Percentiles rank a stretch among this genome's conserved stretches.
phyloP scores from a whole-genome alignment of 129 eudicot genomes.

The Tanacetum coccineum region DNA sequence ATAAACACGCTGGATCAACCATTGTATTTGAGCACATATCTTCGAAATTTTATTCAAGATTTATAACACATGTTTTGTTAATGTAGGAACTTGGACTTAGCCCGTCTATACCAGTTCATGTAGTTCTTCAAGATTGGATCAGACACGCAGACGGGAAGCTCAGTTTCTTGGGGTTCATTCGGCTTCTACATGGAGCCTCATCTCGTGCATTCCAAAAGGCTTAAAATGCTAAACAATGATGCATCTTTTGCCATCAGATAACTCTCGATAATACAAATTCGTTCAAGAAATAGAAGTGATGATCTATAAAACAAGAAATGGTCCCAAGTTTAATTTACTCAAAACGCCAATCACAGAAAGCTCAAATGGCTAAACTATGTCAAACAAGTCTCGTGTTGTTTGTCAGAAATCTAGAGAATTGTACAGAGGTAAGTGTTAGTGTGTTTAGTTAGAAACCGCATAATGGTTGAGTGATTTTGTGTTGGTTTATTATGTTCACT shows the following conservation, averaged over 20 bases:
- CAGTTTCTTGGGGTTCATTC: constrained; percentile 90
- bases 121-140: constrained; percentile 96
- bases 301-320: constrained; percentile 18
- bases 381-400: constrained; percentile 19
- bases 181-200: constrained; percentile 92
- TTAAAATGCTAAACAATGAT: constrained; percentile 23
- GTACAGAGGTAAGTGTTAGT: constrained; percentile 36
- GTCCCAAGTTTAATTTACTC: constrained; percentile 20
- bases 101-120: constrained; percentile 93
- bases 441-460: constrained; percentile 36
- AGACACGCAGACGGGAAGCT: constrained; percentile 94
- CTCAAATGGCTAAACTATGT: constrained; percentile 11
- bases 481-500: constrained; percentile 15
- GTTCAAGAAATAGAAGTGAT: constrained; percentile 7
- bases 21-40: not conserved
- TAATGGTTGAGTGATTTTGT: constrained; percentile 36
- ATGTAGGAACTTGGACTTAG: constrained; percentile 91
- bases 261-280: constrained; percentile 13
- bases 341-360: constrained; percentile 6
- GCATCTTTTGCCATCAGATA: constrained; percentile 13
- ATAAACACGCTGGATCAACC: too few species aligned
- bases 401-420: constrained; percentile 24
- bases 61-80: not conserved
- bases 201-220: constrained; percentile 93
- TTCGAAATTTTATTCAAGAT: not conserved